Percentiles rank a stretch among this genome's conserved stretches.
Conservation (phyloP, 805 yeast species). For the Cyberlindnera meyerae region DNA sequence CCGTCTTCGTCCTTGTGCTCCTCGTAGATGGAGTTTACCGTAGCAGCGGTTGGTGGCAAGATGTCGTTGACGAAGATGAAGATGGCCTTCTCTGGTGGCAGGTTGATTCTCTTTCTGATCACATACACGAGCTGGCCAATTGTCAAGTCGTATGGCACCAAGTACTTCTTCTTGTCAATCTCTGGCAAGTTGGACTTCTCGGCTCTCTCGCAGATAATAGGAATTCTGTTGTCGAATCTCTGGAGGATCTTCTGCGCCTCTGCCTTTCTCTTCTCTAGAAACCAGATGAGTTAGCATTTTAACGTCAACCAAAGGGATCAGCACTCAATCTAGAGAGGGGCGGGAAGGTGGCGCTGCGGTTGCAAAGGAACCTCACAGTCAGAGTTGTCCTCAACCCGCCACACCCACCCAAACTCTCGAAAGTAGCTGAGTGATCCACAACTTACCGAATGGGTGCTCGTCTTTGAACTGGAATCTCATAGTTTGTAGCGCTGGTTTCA, state of each 20-base stretch:
- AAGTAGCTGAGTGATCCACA: not conserved
- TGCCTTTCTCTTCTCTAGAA: constrained; percentile 80
- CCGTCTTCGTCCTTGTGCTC: constrained; percentile 99
- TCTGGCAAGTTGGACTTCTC: constrained; percentile 95
- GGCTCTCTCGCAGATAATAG: constrained; percentile 94
- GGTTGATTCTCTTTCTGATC: constrained; percentile 89
- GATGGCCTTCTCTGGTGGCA: constrained; percentile 96
- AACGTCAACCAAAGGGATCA: no score
- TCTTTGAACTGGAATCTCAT: constrained; percentile 94
- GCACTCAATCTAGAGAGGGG: not conserved
- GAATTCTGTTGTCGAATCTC: constrained; percentile 87
- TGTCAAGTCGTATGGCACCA: constrained; percentile 93
- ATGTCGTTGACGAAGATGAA: constrained; percentile 96
- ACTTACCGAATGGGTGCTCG: constrained; percentile 90
- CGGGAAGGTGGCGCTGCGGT: not conserved
- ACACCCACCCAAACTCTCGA: not conserved
- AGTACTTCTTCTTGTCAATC: constrained; percentile 93
- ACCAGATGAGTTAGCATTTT: constrained; percentile 2
- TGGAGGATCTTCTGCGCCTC: constrained; percentile 89
- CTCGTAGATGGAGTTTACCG: constrained; percentile 90
- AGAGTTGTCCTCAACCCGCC: not conserved
- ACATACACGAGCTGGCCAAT: constrained; percentile 98
- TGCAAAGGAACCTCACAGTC: no score
- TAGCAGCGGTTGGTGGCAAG: constrained; percentile 95
- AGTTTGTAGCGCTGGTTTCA: not conserved